Evolutionary conservation across 176 grass and related monocot species (phyloP), one percentile per base, ranked within the genome.

Genomic region (Canna indica): DNA sequence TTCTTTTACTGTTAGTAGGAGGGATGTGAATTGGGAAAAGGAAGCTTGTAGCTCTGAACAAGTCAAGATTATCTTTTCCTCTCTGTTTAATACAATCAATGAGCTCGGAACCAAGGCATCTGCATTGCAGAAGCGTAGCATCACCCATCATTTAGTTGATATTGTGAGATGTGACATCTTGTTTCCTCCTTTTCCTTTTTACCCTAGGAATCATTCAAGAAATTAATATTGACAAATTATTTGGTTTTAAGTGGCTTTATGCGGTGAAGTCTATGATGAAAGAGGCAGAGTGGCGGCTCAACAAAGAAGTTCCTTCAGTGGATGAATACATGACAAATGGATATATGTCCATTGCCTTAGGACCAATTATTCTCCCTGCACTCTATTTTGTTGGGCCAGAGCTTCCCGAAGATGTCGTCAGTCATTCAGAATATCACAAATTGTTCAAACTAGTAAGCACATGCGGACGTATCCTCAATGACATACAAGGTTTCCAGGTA

Each of bases 401-500:
- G 57, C 36, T 90, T 3, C 57, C 72, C 5, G 82, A 72, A n/a
- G 53, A 61, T 52, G 65, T 69, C 5, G 39, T 85, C 6, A 53
- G 15, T 46, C 18, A 83, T 44, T 30, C 78, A 75, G 91, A 90
- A 26, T 90, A 81, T 76, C 59, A 67, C 15, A 68, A 79, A 14
- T 28, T 95, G 47, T 83, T 81, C 69, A 83, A 39, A 52, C 84
- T 90, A 31, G 71, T 88, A 39, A 90, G 77, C 80, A 85, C 7
- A 8, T 87, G 84, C 34, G 82, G 84, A 20, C 91, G 91, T 59
- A 71, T 90, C 22, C 44, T 95, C 33, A 90, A 95, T 53, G 91
- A 90, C 25, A 31, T 63, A 25, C 84, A 76, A 69, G 33, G 67
- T 64, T 81, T 81, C 63, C 74, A 88, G 80, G 91, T 90, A 87